Percentiles rank a stretch among this genome's conserved stretches.
Evolutionary conservation across 176 grass and related monocot genomes (phyloP).

Genomic region (Zoysia pacifica): DNA sequence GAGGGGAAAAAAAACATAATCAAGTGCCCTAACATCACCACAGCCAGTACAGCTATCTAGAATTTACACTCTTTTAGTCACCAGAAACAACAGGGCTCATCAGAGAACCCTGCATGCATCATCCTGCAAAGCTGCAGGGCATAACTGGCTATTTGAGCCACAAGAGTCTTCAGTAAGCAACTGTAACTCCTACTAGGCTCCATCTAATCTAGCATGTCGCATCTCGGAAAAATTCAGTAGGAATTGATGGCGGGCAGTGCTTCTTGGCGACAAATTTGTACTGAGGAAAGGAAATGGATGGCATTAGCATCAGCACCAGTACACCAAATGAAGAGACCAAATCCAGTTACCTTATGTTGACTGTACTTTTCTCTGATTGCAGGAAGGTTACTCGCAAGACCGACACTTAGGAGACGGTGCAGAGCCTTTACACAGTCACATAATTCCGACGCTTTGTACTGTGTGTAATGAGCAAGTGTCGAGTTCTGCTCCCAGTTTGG

Average conservation of each 20-base stretch:
- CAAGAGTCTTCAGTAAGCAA: conserved; percentile 52
- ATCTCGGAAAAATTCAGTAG: conserved; percentile 63
- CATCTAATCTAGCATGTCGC: conserved; percentile 34
- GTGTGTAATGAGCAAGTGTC: conserved; percentile 81
- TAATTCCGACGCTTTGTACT: conserved; percentile 76
- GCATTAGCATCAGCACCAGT: conserved; percentile 12
- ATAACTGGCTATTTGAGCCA: conserved; percentile 19
- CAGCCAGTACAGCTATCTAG: conserved; percentile 33
- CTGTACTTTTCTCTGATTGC: conserved; percentile 97
- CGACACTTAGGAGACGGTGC: conserved; percentile 59
- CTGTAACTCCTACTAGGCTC: conserved; percentile 37
- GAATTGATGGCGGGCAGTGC: conserved; percentile 64
- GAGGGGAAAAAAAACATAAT: neutral
- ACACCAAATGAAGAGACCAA: neutral
- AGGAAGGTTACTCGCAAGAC: conserved; percentile 80
- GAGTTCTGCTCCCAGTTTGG: conserved; percentile 59
- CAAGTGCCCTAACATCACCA: conserved; percentile 5
- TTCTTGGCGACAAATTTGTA: conserved; percentile 95
- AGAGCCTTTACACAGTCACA: conserved; percentile 65
- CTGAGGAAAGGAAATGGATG: conserved; percentile 35
- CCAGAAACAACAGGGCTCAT: conserved; percentile 20
- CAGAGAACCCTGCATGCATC: neutral
- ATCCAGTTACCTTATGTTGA: conserved; percentile 80
- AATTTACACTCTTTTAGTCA: conserved; percentile 39
- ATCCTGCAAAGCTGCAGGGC: neutral